phyloP scores from a whole-genome alignment of 257 asterid genomes.

The Fraxinus cuspidata region DNA sequence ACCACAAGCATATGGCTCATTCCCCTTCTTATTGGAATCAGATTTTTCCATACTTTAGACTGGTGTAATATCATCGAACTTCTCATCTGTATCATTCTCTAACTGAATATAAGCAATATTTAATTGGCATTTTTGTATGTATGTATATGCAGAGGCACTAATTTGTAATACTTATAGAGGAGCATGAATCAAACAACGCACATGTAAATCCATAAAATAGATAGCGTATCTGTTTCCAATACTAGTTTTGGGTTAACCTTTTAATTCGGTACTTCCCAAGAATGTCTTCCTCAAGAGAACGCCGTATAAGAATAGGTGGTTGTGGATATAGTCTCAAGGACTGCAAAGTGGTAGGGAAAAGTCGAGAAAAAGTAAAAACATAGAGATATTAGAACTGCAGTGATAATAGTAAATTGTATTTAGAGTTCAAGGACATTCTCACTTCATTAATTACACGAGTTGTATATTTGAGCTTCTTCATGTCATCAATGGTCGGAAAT shows the following conservation, averaged over 20 bases:
- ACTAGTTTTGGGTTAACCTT: slow-evolving; percentile 51
- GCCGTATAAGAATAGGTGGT: slow-evolving; percentile 96
- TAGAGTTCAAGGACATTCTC: slow-evolving; percentile 35
- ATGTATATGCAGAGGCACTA: not conserved
- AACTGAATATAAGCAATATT: not conserved
- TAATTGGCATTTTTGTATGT: not conserved
- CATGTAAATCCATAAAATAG: not conserved
- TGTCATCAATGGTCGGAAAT: slow-evolving; percentile 82
- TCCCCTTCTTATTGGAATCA: not conserved
- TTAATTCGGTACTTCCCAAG: slow-evolving; percentile 83
- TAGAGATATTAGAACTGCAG: slow-evolving; percentile 19
- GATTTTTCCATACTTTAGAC: not conserved
- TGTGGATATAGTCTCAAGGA: slow-evolving; percentile 96
- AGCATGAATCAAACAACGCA: not conserved
- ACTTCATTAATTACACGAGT: slow-evolving; percentile 92
- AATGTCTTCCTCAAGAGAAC: slow-evolving; percentile 73
- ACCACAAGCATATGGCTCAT: not conserved
- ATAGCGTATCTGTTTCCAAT: not conserved
- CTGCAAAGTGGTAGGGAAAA: slow-evolving; percentile 41
- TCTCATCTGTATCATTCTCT: not conserved
- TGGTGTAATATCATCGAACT: not conserved
- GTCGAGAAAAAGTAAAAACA: slow-evolving; percentile 10
- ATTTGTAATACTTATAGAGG: not conserved
- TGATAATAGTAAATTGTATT: slow-evolving; percentile 12
- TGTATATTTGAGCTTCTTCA: slow-evolving; percentile 95